Percentiles rank a stretch among this genome's conserved stretches.
Conservation (phyloP, 805 yeast species). For the Candida quercuum region DNA sequence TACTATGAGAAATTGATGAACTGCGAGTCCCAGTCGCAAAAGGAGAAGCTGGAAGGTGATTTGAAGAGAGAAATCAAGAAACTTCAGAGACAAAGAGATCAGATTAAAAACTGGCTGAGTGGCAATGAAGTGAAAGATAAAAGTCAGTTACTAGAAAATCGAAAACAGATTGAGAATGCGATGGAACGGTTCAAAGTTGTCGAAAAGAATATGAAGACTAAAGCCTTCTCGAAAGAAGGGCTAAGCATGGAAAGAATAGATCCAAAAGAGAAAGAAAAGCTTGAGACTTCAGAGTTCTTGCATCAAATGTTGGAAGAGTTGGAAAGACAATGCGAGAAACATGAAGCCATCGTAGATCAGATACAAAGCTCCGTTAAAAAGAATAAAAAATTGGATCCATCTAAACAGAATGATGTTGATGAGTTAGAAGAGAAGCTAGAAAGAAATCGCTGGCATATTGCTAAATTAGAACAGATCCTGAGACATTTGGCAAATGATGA, state of each 20-base stretch:
- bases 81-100: slow-evolving; percentile 89
- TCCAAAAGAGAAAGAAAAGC: slow-evolving; percentile 76
- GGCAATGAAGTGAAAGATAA: slow-evolving; percentile 91
- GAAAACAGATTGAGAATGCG: slow-evolving; percentile 63
- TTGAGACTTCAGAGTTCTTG: slow-evolving; percentile 65
- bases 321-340: slow-evolving; percentile 71
- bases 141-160: slow-evolving; percentile 70
- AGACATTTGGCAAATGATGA: slow-evolving; percentile 76
- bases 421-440: slow-evolving; percentile 60
- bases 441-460: slow-evolving; percentile 74
- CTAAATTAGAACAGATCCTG: slow-evolving; percentile 70
- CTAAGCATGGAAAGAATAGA: slow-evolving; percentile 67
- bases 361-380: slow-evolving; percentile 47
- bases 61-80: slow-evolving; percentile 93
- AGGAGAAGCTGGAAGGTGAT: slow-evolving; percentile 90
- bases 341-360: slow-evolving; percentile 66
- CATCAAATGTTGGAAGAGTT: slow-evolving; percentile 72
- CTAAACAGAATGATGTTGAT: slow-evolving; percentile 52
- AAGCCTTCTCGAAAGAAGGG: slow-evolving; percentile 92
- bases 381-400: slow-evolving; percentile 51
- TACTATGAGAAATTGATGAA: slow-evolving; percentile 80
- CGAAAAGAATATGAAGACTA: slow-evolving; percentile 88
- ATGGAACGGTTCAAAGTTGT: slow-evolving; percentile 96
- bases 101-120: slow-evolving; percentile 90
- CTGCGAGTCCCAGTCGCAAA: slow-evolving; percentile 80